A percentile compares a stretch with the other conserved stretches of the same genome.
Evolutionary conservation across 495 filamentous ascomycete genomes (phyloP).

Genomic region (Talaromyces ruber): DNA sequence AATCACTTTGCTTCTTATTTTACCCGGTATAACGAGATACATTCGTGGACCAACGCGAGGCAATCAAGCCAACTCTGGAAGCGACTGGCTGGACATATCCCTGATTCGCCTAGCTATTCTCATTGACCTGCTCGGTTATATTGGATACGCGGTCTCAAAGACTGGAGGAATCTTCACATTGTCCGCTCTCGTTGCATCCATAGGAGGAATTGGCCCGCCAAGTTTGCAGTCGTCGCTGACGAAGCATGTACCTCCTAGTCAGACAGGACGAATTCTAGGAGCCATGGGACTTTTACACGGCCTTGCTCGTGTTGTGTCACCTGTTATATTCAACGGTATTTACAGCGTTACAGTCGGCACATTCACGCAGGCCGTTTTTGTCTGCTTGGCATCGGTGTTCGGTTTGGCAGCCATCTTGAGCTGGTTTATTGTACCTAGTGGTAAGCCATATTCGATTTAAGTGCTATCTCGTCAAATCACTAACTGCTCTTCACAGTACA

Average conservation of each 20-base stretch:
- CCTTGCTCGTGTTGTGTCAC: conserved; percentile 66
- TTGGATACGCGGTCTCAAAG: conserved; percentile 60
- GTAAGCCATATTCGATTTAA: conserved; percentile 39
- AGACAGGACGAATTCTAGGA: conserved; percentile 76
- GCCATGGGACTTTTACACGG: conserved; percentile 82
- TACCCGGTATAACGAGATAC: conserved; percentile 63
- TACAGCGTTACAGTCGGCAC: conserved; percentile 73
- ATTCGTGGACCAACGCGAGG: conserved; percentile 44
- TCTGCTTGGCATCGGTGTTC: conserved; percentile 60
- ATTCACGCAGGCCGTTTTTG: conserved; percentile 75
- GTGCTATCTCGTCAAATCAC: background rate
- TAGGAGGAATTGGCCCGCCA: conserved; percentile 79
- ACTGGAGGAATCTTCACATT: conserved; percentile 48
- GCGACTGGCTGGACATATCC: conserved; percentile 66
- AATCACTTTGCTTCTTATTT: conserved; percentile 58
- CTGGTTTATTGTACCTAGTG: conserved; percentile 62
- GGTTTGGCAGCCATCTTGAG: conserved; percentile 53
- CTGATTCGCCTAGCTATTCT: conserved; percentile 69
- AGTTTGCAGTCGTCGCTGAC: conserved; percentile 75
- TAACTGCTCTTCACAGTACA: conserved; percentile 1
- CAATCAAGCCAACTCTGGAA: conserved; percentile 52
- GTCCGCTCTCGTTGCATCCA: conserved; percentile 59
- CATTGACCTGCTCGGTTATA: conserved; percentile 68
- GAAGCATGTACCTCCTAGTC: conserved; percentile 79
- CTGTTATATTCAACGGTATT: conserved; percentile 73